Evolutionary conservation across 108 stramenopile species (phyloP).

Genomic region (Hondaea fermentalgiana): DNA sequence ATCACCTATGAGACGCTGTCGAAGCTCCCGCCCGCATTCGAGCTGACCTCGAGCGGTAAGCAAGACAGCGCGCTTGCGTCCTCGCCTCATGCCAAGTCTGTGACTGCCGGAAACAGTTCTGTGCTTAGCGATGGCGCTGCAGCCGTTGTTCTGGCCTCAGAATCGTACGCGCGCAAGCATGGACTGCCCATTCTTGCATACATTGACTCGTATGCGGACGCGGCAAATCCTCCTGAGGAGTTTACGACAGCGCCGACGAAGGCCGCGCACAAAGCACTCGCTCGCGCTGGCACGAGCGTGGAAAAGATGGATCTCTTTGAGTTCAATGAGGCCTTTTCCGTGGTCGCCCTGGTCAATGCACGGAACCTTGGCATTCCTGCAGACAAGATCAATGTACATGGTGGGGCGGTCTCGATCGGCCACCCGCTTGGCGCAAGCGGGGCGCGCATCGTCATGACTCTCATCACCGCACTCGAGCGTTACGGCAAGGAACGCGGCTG

Average conservation of each 20-base stretch:
- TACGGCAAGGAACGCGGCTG: constrained; percentile 75
- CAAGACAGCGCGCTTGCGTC: constrained; percentile 52
- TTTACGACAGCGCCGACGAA: constrained; percentile 86
- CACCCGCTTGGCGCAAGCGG: constrained; percentile 92
- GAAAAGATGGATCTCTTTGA: constrained; percentile 83
- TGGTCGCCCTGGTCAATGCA: constrained; percentile 83
- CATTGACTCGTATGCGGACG: constrained; percentile 73
- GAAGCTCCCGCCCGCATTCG: constrained; percentile 71
- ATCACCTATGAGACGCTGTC: constrained; percentile 65
- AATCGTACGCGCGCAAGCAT: constrained; percentile 47
- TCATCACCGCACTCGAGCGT: constrained; percentile 69
- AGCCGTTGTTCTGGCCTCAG: constrained; percentile 74
- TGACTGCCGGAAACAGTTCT: constrained; percentile 91
- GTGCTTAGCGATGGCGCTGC: constrained; percentile 90
- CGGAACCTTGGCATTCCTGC: constrained; percentile 65
- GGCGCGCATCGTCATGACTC: constrained; percentile 81
- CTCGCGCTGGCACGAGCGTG: constrained; percentile 59
- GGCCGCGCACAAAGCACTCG: constrained; percentile 76
- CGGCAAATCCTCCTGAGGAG: constrained; percentile 70
- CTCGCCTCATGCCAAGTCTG: constrained; percentile 29
- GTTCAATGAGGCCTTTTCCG: constrained; percentile 95
- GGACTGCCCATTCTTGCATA: constrained; percentile 68
- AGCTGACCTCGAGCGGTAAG: constrained; percentile 41
- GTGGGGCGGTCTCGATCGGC: constrained; percentile 87
- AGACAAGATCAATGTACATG: constrained; percentile 74